Evolutionary conservation across 805 yeast species (phyloP), one percentile per base, ranked within the genome.

Genomic region (Metschnikowia matae): DNA sequence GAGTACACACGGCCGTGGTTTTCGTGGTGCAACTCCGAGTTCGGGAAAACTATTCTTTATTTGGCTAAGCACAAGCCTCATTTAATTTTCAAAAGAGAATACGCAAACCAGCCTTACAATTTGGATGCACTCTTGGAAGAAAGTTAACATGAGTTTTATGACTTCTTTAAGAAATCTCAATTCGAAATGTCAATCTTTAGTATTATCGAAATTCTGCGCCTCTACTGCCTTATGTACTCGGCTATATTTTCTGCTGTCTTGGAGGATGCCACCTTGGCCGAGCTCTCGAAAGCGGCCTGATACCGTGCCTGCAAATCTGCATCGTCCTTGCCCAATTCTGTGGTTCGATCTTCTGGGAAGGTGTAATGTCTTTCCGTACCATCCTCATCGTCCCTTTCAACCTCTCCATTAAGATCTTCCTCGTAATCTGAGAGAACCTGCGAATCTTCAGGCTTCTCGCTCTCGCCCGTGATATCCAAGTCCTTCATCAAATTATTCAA

Each of bases 1-100:
- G 66, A 65, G n/a, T 90, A 67, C 63, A 87, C 96, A 0, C 71
- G 97, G 52, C 80, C 94, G 2, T 89, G 97, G 97, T 90, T 90
- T 71, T 85, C 96, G 4, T 89, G 97, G 97, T 87, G 95, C 58
- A 89, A 89, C 63, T 83, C 95, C 1, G 96, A 90, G 66, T 88
- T 89, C 69, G 96, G 90, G 18, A 87, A 87, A 65, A 85, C 95
- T 0, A 84, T 89, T n/a, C 64, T 89, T 42, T 85, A 88, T 59
- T 68, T 89, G 53, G 90, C 92, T 2, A 69, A 76, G 51, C 70
- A 86, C 46, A 87, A 85, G 62, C 96, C 96, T 0, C 79, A 85
- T 60, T 68, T 88, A 55, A 78, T 89, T 13, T 84, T 87, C 60
- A 78, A 77, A 41, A 65, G 71, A 2, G 74, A 74, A 44, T 70